Evolutionary conservation across 2,329 filamentous ascomycete species (phyloP).

Genomic region (Alternaria infectoria): DNA sequence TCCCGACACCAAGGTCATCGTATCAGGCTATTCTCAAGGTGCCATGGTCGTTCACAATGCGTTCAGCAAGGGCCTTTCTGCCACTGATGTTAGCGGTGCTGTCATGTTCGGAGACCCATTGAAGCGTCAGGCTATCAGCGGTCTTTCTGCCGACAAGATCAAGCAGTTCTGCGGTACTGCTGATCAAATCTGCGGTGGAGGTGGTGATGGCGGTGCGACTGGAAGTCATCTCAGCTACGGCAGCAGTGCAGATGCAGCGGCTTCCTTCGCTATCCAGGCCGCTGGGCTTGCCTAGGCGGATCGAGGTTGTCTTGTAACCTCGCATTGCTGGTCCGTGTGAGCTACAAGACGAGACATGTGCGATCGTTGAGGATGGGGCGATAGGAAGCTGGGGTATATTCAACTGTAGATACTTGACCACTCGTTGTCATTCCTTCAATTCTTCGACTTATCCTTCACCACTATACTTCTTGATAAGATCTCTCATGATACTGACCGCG

Average conservation of each 20-base stretch:
- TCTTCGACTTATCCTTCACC: background rate
- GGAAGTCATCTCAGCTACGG: conserved; percentile 41
- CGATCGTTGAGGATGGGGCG: background rate
- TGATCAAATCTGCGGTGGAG: conserved; percentile 34
- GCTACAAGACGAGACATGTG: background rate
- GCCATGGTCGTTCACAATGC: conserved; percentile 44
- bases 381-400: background rate
- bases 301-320: background rate
- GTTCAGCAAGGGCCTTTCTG: conserved; percentile 30
- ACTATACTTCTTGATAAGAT: conserved; percentile 73
- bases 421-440: background rate
- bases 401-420: conserved; percentile 10
- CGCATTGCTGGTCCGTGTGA: background rate
- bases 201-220: conserved; percentile 31
- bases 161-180: conserved; percentile 39
- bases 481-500: conserved; percentile 80
- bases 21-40: conserved; percentile 43
- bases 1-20: conserved; percentile 40
- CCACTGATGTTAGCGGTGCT: conserved; percentile 31
- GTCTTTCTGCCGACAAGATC: conserved; percentile 24
- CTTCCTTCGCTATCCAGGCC: conserved; percentile 33
- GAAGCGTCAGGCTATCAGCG: conserved; percentile 31
- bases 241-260: conserved; percentile 32
- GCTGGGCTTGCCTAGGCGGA: conserved; percentile 25
- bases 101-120: conserved; percentile 42